A percentile compares a stretch with the other conserved stretches of the same genome.
These are phyloP conservation scores for Solanum medicagineum DNA, from an alignment of 257 asterid genomes.

Conservation along the genomic window DNA sequence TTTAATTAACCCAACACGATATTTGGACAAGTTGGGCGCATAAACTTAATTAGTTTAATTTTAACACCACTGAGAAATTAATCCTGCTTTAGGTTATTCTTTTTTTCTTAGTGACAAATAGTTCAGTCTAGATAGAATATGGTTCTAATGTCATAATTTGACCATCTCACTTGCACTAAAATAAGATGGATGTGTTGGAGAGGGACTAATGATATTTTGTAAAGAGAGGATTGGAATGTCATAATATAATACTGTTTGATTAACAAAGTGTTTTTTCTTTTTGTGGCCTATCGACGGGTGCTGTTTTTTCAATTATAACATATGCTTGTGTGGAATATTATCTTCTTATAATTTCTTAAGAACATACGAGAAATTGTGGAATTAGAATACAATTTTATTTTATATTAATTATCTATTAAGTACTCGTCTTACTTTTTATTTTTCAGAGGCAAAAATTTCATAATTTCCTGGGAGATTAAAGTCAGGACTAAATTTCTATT, in stretches of 20 bases:
- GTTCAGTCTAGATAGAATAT: neutral
- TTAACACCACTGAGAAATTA: neutral
- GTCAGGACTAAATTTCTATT: too few species aligned
- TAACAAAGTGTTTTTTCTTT: neutral
- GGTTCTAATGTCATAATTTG: neutral
- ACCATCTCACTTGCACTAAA: neutral
- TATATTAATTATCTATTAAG: too few species aligned
- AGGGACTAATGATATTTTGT: neutral
- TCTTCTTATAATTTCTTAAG: too few species aligned
- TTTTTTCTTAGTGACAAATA: neutral
- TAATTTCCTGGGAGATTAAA: too few species aligned
- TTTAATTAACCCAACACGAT: neutral
- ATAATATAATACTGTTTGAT: neutral
- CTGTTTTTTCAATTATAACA: neutral
- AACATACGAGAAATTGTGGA: too few species aligned
- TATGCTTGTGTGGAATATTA: neutral
- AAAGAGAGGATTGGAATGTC: neutral
- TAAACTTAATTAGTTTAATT: neutral
- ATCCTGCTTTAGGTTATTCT: neutral
- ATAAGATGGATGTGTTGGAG: neutral
- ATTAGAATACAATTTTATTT: too few species aligned
- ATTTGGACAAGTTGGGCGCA: neutral
- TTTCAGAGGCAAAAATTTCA: neutral
- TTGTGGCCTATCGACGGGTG: neutral
- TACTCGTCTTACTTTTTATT: too few species aligned